Base-by-base conservation (phyloP, 495 filamentous ascomycete species). In the Cudoniella acicularis region DNA sequence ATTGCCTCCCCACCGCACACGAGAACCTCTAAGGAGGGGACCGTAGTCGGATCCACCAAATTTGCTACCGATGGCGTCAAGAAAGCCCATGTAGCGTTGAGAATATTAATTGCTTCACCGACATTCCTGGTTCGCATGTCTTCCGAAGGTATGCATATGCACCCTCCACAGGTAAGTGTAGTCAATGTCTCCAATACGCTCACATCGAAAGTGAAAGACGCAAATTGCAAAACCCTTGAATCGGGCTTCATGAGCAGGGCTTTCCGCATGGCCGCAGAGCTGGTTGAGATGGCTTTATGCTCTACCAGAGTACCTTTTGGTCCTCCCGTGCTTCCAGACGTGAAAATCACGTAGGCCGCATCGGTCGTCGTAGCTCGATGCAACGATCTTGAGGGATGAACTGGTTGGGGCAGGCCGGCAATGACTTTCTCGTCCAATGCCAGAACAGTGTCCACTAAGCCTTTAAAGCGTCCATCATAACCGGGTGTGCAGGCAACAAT, bases 131-230 rank as follows among this genome's bases (percentile, higher is more conserved):
- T 60, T 75, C 72, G 2, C 75, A 50, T 23, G 73, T 25, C 40
- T 20, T 47, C 50, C 13, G 56, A 58, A 42, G 56, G 30, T 30
- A 58, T 52, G 27, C 17, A 23, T 10, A 57, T 18, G 17, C 43
- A 49, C 20, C 72, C 77, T 13, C 79, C 79, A 27, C 73, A 66
- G 1, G 83, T 81, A 0, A 91, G 70, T 1, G 83, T 84, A 3
- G 85, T 82, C 54, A 88, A 79, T 2, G 86, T 82, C 56, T 90
- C 87, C 3, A 83, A 67, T 21, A 90, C 75, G 43, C 82, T 83
- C 27, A 85, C 80, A 57, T 91, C 88, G 41, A 87, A 87, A 1
- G 85, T 83, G 65, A 82, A 88, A 42, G 83, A 84, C 1, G 86
- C 85, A 56, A 88, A 82, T 55, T 91, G 87, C 63, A 90, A 76